Conservation (phyloP, 2,329 filamentous ascomycete species). For the Colletotrichum gloeosporioides region DNA sequence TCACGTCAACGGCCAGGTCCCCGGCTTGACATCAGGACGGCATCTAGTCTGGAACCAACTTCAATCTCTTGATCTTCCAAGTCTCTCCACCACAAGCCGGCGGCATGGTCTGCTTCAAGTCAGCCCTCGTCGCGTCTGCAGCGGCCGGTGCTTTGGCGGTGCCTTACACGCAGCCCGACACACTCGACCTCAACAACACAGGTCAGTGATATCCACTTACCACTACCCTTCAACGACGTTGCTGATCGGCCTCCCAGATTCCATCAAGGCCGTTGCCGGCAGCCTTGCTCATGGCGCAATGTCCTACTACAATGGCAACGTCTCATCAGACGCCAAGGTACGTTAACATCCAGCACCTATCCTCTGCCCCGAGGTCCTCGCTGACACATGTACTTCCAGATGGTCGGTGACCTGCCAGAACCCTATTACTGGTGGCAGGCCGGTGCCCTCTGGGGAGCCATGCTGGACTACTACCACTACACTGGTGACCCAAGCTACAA, state of each 20-base stretch:
- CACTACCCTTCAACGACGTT: not conserved
- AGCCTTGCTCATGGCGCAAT: constrained; percentile 66
- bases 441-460: constrained; percentile 69
- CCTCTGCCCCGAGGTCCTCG: not conserved
- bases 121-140: constrained; percentile 16
- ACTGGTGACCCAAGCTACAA: constrained; percentile 70
- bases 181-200: constrained; percentile 42
- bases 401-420: constrained; percentile 65
- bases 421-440: constrained; percentile 76
- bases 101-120: constrained; percentile 4
- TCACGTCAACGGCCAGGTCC: not conserved
- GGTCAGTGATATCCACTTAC: constrained; percentile 30
- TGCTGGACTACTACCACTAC: constrained; percentile 74
- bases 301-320: constrained; percentile 69
- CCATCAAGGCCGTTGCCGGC: constrained; percentile 65
- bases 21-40: not conserved
- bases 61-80: not conserved
- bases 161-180: constrained; percentile 35
- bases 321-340: constrained; percentile 54
- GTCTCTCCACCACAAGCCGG: not conserved
- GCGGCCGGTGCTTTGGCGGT: constrained; percentile 30
- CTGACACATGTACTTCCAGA: constrained; percentile 34
- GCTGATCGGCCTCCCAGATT: constrained; percentile 47
- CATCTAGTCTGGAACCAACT: not conserved
- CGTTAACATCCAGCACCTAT: not conserved